phyloP scores from a whole-genome alignment of 352 stramenopile species.

The Globisporangium yorkense region DNA sequence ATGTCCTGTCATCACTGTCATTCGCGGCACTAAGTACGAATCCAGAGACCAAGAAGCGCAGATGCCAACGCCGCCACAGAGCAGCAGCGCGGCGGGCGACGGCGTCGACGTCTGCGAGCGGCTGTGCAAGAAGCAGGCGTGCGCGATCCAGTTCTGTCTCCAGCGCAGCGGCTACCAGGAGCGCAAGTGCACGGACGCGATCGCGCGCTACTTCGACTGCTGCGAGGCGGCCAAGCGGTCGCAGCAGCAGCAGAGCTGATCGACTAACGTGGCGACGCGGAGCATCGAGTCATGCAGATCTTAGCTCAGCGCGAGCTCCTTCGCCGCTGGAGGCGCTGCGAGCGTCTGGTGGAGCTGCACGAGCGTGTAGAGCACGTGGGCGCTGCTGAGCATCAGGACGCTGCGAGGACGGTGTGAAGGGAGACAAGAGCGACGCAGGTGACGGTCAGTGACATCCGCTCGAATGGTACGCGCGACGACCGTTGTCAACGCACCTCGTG shows the following conservation, averaged over 20 bases:
- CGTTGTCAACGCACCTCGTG: conserved; percentile 23
- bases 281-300: no score
- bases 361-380: conserved; percentile 36
- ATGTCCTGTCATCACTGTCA: no score
- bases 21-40: no score
- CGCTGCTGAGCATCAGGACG: conserved; percentile 37
- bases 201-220: conserved; percentile 73
- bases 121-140: conserved; percentile 67
- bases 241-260: conserved; percentile 5
- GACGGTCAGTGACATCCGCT: background rate
- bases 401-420: conserved; percentile 12
- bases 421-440: background rate
- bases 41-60: background rate
- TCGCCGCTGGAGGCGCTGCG: background rate
- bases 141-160: conserved; percentile 80
- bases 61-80: background rate
- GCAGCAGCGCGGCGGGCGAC: background rate
- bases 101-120: conserved; percentile 33
- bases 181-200: conserved; percentile 46
- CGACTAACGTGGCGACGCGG: no score
- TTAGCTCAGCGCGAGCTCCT: background rate
- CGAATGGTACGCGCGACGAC: background rate
- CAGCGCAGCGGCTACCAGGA: conserved; percentile 72
- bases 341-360: conserved; percentile 25
- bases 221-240: conserved; percentile 42